Conservation (phyloP, 768 basidiomycete species). For the Mycena galopus region DNA sequence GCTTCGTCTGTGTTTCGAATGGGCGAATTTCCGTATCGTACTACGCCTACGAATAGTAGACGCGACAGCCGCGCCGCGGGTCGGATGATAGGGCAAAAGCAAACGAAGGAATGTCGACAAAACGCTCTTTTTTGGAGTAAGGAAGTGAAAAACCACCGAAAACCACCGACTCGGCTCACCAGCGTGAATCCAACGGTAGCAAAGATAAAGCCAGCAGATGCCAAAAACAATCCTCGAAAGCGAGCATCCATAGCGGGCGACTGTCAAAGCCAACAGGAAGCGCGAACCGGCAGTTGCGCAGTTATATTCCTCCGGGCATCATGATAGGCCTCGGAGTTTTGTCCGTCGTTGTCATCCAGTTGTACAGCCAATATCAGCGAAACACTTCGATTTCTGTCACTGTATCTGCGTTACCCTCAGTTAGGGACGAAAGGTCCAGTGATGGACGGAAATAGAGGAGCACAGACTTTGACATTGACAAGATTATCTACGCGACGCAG, state of each 20-base stretch:
- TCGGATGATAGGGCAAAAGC: constrained; percentile 10
- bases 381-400: too few species aligned
- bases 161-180: constrained; percentile 21
- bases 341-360: too few species aligned
- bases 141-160: background rate
- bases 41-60: constrained; percentile 8
- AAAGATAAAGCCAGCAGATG: constrained; percentile 29
- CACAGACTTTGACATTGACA: too few species aligned
- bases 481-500: too few species aligned
- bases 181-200: constrained; percentile 36
- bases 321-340: too few species aligned
- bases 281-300: background rate
- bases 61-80: constrained; percentile 22
- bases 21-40: background rate
- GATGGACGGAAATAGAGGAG: too few species aligned
- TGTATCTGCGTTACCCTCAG: too few species aligned
- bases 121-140: constrained; percentile 29
- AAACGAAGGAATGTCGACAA: constrained; percentile 33
- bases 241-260: constrained; percentile 36
- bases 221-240: constrained; percentile 29
- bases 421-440: too few species aligned
- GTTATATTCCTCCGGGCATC: too few species aligned
- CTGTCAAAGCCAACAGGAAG: constrained; percentile 35
- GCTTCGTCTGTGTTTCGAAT: constrained; percentile 5
- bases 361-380: too few species aligned